Conservation (phyloP, 228 moss, liverwort and hornwort species). For the Sphagnum fallax region DNA sequence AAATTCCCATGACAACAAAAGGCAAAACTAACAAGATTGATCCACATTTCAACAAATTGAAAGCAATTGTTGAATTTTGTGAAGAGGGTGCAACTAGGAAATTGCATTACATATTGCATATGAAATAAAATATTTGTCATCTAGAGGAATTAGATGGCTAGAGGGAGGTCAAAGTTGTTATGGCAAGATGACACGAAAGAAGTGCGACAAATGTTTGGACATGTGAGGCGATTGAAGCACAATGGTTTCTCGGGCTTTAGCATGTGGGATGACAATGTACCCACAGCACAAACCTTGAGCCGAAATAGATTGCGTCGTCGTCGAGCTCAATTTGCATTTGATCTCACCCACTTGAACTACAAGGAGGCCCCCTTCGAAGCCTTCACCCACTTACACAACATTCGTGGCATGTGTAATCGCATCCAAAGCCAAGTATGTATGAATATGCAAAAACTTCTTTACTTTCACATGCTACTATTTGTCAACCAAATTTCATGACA, state of each 20-base stretch:
- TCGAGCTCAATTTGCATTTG: constrained; percentile 30
- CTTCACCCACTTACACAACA: constrained; percentile 49
- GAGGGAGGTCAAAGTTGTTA: constrained; percentile 1
- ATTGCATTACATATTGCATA: too few relatives aligned
- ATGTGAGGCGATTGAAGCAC: constrained; percentile 34
- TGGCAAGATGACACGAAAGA: constrained; percentile 70
- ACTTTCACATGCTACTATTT: too few relatives aligned
- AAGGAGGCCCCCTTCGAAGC: constrained; percentile 56
- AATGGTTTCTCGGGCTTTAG: constrained; percentile 47
- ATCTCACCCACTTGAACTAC: constrained; percentile 51
- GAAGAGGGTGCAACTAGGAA: too few relatives aligned
- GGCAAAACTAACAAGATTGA: too few relatives aligned
- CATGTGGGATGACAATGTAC: constrained; percentile 34
- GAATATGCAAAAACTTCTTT: neutral
- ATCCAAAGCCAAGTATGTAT: constrained; percentile 31
- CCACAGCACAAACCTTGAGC: constrained; percentile 51
- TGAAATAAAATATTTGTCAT: too few relatives aligned
- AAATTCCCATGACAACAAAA: too few relatives aligned
- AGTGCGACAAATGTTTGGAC: constrained; percentile 35
- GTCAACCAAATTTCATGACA: too few relatives aligned
- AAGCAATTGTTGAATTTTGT: too few relatives aligned
- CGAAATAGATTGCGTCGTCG: constrained; percentile 34
- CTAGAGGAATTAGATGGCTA: too few relatives aligned
- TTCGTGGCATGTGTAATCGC: constrained; percentile 51
- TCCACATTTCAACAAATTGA: too few relatives aligned